Conservation (phyloP, 306 rosid genomes). For the Cicer chorassanicum region DNA sequence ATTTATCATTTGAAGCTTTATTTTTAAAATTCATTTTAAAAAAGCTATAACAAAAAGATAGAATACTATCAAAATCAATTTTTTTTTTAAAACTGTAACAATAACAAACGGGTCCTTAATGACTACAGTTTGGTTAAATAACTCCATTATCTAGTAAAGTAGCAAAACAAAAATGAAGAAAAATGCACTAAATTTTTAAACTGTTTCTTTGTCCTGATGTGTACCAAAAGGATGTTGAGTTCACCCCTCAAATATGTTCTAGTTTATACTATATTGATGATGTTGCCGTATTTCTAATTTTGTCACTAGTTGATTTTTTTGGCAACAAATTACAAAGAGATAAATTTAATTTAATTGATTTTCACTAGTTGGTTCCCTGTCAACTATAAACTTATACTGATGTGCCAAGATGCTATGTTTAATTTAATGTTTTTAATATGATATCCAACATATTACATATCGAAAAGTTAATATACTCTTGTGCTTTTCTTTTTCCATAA, state of each 20-base stretch:
- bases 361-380: too few species aligned
- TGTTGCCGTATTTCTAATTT: constrained; percentile 10
- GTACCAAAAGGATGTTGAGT: neutral
- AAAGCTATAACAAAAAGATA: too few species aligned
- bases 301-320: neutral
- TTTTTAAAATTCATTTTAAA: too few species aligned
- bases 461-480: constrained; percentile 2
- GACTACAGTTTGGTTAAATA: constrained; percentile 20
- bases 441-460: neutral
- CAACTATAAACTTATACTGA: constrained; percentile 3
- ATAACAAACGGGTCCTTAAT: neutral
- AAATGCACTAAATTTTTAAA: constrained; percentile 14
- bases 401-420: constrained; percentile 25
- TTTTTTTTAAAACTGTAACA: too few species aligned
- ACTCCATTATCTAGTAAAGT: constrained; percentile 24
- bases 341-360: neutral
- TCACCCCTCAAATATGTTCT: constrained; percentile 11
- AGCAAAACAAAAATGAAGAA: neutral
- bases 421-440: neutral
- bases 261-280: constrained; percentile 20
- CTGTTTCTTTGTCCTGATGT: constrained; percentile 21
- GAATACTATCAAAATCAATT: too few species aligned
- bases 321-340: neutral
- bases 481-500: neutral
- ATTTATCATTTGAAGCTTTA: too few species aligned